A percentile compares a stretch with the other conserved stretches of the same genome.
Conservation (phyloP, 345 rosid species). For the Moringa oleifera region DNA sequence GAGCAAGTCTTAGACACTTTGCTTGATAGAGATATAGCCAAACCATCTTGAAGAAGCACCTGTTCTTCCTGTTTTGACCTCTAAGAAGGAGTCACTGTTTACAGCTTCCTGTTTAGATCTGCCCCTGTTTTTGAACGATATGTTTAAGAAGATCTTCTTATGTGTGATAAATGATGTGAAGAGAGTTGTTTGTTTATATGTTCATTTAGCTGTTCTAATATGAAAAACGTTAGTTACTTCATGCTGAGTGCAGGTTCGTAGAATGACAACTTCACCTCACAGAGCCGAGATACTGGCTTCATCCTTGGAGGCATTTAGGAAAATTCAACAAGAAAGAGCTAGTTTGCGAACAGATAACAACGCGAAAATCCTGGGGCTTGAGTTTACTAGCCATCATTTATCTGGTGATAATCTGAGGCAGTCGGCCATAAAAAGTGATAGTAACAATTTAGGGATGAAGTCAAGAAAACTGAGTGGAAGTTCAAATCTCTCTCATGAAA, state of each 20-base stretch:
- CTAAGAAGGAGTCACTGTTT: too few relatives aligned
- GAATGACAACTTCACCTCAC: conserved; percentile 74
- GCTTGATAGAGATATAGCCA: too few relatives aligned
- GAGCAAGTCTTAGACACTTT: too few relatives aligned
- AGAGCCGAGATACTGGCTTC: conserved; percentile 71
- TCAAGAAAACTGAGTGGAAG: conserved; percentile 25
- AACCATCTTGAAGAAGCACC: too few relatives aligned
- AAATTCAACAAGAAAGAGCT: conserved; percentile 66
- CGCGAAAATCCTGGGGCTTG: conserved; percentile 23
- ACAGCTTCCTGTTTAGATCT: too few relatives aligned
- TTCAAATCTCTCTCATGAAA: conserved; percentile 25
- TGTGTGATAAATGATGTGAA: too few relatives aligned
- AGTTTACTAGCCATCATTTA: conserved; percentile 20
- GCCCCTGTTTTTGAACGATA: too few relatives aligned
- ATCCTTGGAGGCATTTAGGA: conserved; percentile 66
- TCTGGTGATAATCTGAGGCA: conserved; percentile 21
- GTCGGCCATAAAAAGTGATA: conserved; percentile 24
- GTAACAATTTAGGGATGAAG: conserved; percentile 22
- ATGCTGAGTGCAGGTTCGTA: conserved; percentile 52
- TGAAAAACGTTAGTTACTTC: conserved; percentile 19
- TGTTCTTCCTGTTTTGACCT: too few relatives aligned
- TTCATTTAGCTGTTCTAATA: conserved; percentile 13
- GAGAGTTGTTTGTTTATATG: background rate
- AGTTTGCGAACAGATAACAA: conserved; percentile 19
- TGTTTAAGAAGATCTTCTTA: too few relatives aligned